Evolutionary conservation across 2,329 filamentous ascomycete species (phyloP).

Genomic region (Davidsoniella neocaledoniae): DNA sequence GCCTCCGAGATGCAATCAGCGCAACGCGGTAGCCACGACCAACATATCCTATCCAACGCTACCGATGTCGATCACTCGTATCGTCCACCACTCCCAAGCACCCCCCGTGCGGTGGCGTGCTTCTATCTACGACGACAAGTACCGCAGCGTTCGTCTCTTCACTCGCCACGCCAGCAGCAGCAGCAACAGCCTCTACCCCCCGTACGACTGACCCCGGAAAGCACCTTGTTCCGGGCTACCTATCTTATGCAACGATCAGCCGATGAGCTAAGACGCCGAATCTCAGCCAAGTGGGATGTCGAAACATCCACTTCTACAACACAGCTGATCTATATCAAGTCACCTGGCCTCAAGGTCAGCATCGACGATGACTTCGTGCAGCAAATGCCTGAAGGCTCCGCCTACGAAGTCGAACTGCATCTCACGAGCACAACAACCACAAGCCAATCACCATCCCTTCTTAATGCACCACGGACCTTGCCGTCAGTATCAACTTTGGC

Average conservation of each 20-base stretch:
- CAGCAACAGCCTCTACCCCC: conserved; percentile 31
- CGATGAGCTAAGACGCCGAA: conserved; percentile 52
- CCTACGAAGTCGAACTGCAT: conserved; percentile 34
- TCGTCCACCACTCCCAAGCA: conserved; percentile 56
- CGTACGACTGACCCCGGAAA: conserved; percentile 18
- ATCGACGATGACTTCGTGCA: conserved; percentile 81
- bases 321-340: conserved; percentile 54
- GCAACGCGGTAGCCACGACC: conserved; percentile 38
- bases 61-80: conserved; percentile 80
- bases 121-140: conserved; percentile 47
- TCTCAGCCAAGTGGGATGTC: conserved; percentile 66
- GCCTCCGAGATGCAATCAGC: background rate
- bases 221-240: conserved; percentile 56
- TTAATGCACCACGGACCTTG: background rate
- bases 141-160: background rate
- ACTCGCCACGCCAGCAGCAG: conserved; percentile 26
- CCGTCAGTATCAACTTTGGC: conserved; percentile 2
- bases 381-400: conserved; percentile 75
- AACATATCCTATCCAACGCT: conserved; percentile 54
- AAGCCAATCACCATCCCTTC: conserved; percentile 20
- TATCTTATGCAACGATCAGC: conserved; percentile 68
- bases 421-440: conserved; percentile 38
- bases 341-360: conserved; percentile 63
- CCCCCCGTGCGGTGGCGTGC: conserved; percentile 63
- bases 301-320: conserved; percentile 46